These are phyloP conservation scores for Alternaria arborescens DNA, from an alignment of 2,329 filamentous ascomycete species.

Conservation along the genomic window DNA sequence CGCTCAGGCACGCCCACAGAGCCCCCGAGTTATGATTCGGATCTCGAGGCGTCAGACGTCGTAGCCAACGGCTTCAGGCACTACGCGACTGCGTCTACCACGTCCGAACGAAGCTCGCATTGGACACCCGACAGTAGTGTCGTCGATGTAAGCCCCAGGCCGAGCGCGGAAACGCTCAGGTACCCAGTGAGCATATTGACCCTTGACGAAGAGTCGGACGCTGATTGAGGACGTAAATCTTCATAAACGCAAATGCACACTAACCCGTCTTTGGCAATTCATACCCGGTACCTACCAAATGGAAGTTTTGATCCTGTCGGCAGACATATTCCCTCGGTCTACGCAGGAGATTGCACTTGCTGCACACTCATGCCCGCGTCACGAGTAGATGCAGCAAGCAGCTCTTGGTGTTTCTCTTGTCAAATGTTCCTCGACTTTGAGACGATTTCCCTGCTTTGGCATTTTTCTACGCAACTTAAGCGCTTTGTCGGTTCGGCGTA, in stretches of 20 bases:
- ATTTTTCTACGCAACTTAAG: neutral
- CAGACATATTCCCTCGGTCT: neutral
- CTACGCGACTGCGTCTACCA: conserved; percentile 44
- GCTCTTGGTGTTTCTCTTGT: neutral
- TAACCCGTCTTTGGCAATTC: conserved; percentile 11
- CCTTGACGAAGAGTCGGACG: conserved; percentile 29
- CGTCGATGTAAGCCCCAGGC: conserved; percentile 49
- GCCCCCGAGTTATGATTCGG: conserved; percentile 55
- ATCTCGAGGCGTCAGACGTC: conserved; percentile 47
- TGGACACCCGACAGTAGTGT: conserved; percentile 53
- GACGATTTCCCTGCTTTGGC: neutral
- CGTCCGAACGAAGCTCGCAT: conserved; percentile 32
- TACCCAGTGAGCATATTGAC: conserved; percentile 38
- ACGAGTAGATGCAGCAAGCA: neutral
- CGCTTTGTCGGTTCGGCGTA: neutral
- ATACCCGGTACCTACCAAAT: conserved; percentile 1
- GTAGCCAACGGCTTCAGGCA: conserved; percentile 55
- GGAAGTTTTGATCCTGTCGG: neutral
- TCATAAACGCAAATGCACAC: conserved; percentile 5
- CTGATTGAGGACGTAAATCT: conserved; percentile 13
- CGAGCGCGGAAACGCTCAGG: conserved; percentile 49
- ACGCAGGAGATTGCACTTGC: neutral
- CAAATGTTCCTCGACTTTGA: neutral
- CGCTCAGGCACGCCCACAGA: conserved; percentile 49
- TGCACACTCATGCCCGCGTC: neutral